phyloP scores from a whole-genome alignment of 768 basidiomycete species.

The Boletus huronensis region DNA sequence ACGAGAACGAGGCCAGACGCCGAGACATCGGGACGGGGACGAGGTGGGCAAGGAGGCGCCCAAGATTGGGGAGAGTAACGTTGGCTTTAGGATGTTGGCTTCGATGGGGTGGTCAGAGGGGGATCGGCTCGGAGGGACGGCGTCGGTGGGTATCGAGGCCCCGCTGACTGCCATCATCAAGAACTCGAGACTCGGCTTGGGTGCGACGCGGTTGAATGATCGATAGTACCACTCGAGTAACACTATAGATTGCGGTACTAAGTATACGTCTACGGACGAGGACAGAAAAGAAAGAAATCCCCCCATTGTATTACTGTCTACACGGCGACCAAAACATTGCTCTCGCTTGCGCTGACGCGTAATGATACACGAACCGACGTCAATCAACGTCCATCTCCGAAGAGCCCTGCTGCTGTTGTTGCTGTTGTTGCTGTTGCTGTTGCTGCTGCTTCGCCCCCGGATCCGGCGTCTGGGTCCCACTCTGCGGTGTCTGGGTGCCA shows the following conservation, averaged over 20 bases:
- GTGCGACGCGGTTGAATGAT: constrained; percentile 41
- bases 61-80: constrained; percentile 72
- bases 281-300: background rate
- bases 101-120: constrained; percentile 93
- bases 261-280: constrained; percentile 12
- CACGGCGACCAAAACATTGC: background rate
- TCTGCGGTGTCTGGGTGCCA: constrained; percentile 73
- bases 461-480: constrained; percentile 54
- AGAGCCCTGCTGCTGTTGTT: constrained; percentile 39
- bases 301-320: background rate
- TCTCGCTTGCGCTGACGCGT: background rate
- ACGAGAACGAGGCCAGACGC: too few species aligned
- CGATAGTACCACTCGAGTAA: background rate
- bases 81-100: constrained; percentile 85
- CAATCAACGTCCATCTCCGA: constrained; percentile 87
- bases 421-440: constrained; percentile 20
- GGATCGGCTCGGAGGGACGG: constrained; percentile 60
- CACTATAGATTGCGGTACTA: constrained; percentile 8
- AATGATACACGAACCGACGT: background rate
- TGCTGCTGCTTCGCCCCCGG: constrained; percentile 36
- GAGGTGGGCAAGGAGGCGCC: constrained; percentile 86
- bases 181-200: constrained; percentile 79
- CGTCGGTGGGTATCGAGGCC: constrained; percentile 58
- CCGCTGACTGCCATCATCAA: constrained; percentile 86
- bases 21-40: constrained; percentile 75